These are phyloP conservation scores for Tetrapyrgos nigripes DNA, from an alignment of 1,284 basidiomycete genomes.

Conservation along the genomic window DNA sequence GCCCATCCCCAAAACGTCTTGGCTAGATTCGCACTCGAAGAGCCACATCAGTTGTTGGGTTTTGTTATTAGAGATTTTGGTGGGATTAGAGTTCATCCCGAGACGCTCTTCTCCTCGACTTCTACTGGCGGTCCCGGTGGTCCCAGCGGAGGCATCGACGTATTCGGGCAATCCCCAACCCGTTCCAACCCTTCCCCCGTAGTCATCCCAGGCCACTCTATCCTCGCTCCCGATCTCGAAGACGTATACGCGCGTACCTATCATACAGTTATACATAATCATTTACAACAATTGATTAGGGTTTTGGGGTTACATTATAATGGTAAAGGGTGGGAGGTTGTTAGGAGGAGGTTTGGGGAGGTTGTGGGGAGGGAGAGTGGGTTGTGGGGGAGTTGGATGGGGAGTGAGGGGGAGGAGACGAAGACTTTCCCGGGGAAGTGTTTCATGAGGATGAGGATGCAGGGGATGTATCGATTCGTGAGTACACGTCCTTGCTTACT, in stretches of 20 bases:
- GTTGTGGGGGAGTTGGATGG: constrained; percentile 52
- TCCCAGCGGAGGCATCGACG: constrained; percentile 52
- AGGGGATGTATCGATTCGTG: constrained; percentile 56
- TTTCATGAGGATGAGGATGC: constrained; percentile 60
- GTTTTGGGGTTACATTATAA: constrained; percentile 58
- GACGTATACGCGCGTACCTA: constrained; percentile 61
- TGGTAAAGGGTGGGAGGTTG: constrained; percentile 53
- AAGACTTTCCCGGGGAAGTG: constrained; percentile 57
- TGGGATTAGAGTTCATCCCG: constrained; percentile 55
- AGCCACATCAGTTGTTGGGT: constrained; percentile 51
- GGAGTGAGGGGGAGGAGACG: constrained; percentile 47
- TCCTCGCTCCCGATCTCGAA: constrained; percentile 52
- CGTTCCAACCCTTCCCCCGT: constrained; percentile 35
- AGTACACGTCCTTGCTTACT: constrained; percentile 29
- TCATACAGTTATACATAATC: constrained; percentile 60
- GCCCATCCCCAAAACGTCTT: constrained; percentile 62
- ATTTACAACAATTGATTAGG: constrained; percentile 58
- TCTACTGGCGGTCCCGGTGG: background rate
- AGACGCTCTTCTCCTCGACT: constrained; percentile 50
- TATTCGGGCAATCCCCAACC: too few species aligned
- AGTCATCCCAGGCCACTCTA: constrained; percentile 52
- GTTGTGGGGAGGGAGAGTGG: constrained; percentile 48
- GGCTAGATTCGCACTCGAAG: constrained; percentile 48
- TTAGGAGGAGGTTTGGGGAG: constrained; percentile 46
- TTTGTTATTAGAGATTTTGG: constrained; percentile 63